A percentile compares a stretch with the other conserved stretches of the same genome.
phyloP scores from a whole-genome alignment of 202 grass and related monocot species.

The Carex sylvatica region DNA sequence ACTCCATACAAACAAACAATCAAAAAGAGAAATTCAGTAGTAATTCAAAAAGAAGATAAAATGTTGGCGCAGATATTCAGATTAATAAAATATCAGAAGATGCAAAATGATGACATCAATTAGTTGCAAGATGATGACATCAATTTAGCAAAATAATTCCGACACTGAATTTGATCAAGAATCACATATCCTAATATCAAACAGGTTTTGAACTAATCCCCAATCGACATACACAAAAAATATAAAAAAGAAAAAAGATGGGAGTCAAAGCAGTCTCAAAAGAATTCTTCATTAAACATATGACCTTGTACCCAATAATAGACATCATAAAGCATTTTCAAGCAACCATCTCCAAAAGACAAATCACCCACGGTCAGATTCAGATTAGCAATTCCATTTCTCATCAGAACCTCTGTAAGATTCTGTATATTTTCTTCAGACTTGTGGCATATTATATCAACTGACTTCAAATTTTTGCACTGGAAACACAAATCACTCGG shows the following conservation, averaged over 20 bases:
- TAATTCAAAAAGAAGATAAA: too few relatives aligned
- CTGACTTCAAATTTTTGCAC: constrained; percentile 1
- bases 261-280: not conserved
- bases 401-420: constrained; percentile 1
- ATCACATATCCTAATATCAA: too few relatives aligned
- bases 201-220: not conserved
- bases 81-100: too few relatives aligned
- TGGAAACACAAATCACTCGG: not conserved
- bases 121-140: not conserved
- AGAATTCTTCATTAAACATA: not conserved
- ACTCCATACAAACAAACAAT: too few relatives aligned
- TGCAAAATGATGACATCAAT: not conserved
- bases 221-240: too few relatives aligned
- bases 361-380: not conserved
- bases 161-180: not conserved
- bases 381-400: constrained; percentile 17
- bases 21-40: too few relatives aligned
- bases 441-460: not conserved
- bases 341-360: not conserved
- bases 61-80: too few relatives aligned
- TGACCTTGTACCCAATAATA: constrained; percentile 17
- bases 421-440: not conserved
- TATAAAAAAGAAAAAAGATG: not conserved
- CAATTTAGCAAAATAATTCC: not conserved
- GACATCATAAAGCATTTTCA: constrained; percentile 13